Conservation (phyloP, 208 protist genomes). For the Trypanosoma theileri region DNA sequence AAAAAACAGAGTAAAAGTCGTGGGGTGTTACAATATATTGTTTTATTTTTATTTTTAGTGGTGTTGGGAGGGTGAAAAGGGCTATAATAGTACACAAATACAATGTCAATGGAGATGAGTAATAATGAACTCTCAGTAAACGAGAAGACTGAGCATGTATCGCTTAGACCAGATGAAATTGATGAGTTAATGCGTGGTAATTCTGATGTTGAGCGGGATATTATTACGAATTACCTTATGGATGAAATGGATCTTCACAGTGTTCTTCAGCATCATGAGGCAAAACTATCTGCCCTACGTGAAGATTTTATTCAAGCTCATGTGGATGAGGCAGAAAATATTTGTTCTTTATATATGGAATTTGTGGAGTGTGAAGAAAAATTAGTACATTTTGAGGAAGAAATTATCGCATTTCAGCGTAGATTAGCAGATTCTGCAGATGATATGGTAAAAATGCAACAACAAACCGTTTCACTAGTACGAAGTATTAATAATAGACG, state of each 20-base stretch:
- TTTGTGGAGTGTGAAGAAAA: constrained; percentile 68
- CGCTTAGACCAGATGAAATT: constrained; percentile 64
- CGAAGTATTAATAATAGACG: constrained; percentile 72
- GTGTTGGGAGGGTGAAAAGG: background rate
- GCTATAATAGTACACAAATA: background rate
- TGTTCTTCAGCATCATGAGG: constrained; percentile 52
- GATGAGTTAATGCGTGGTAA: constrained; percentile 62
- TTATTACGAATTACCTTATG: constrained; percentile 57
- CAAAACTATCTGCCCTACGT: constrained; percentile 55
- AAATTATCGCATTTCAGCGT: constrained; percentile 82
- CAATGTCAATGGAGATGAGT: background rate
- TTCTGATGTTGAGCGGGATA: constrained; percentile 43
- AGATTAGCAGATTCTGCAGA: constrained; percentile 70
- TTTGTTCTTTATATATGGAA: constrained; percentile 69
- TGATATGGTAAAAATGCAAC: constrained; percentile 83
- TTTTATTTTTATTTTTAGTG: constrained; percentile 1
- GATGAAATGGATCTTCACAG: constrained; percentile 43
- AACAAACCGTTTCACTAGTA: constrained; percentile 66
- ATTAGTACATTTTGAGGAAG: constrained; percentile 79
- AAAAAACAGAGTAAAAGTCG: background rate
- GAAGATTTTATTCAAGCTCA: constrained; percentile 69
- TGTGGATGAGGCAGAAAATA: constrained; percentile 50
- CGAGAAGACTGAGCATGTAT: constrained; percentile 44
- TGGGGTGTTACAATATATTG: background rate
- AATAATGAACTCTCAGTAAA: background rate